Evolutionary conservation across 2,329 filamentous ascomycete species (phyloP), one percentile per base, ranked within the genome.

Genomic region (Didymella keratinophila): DNA sequence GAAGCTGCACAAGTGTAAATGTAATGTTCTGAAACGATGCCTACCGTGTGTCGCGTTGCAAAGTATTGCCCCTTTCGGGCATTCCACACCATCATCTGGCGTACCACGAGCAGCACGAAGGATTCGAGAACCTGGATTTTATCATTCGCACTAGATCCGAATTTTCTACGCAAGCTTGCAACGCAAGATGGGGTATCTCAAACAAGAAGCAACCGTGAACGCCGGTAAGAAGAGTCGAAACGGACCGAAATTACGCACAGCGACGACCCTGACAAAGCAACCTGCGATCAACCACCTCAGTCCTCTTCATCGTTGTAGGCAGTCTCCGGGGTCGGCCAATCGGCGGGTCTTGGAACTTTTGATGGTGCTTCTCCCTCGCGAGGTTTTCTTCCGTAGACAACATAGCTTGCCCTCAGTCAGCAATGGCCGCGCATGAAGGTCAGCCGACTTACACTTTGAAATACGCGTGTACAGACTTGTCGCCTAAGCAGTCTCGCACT

Each of bases 381-480:
- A 28, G 71, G 71, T 54, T 70, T 72, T 34, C 70, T 61, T 18
- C 71, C 71, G 48, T 65, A 68, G 6, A 74, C 71, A 16, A 72
- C 67, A 25, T 66, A 73, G 21, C 71, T 73, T 47, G 12, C n/a
- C 18, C 16, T 41, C 4, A 20, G 11, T 58, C 10, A 58, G 56
- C 25, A 28, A 28, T 9, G 12, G 16, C 8, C 16, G 12, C n/a
- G n/a, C 10, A 12, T n/a, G 4, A 47, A 25, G 12, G 12, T 14
- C 3, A 20, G 8, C 2, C 2, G 25, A 68, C 77, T 70, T 71
- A 80, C 78, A 78, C 70, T 56, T 78, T 78, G 56, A 78, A 78
- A 57, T 78, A 81, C 10, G 71, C 76, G 61, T 81, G 79, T 9
- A 80, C 73, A 32, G 64, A 76, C 20, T 70, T 72, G 51, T 79